Percentiles rank a stretch among this genome's conserved stretches.
phyloP scores from a whole-genome alignment of 768 basidiomycete genomes.

The Pisolithus marmoratus region DNA sequence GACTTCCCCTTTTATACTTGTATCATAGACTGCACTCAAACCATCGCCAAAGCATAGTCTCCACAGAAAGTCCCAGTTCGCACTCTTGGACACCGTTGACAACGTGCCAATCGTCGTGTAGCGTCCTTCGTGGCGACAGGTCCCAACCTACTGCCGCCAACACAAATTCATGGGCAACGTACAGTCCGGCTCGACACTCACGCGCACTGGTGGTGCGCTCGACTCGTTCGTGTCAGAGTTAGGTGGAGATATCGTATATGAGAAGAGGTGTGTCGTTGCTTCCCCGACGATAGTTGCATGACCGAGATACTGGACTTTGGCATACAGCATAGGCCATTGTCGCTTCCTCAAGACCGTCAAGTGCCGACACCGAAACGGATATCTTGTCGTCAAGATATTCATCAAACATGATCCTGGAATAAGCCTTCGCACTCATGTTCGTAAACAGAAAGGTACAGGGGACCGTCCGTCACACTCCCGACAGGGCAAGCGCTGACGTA shows the following conservation, averaged over 20 bases:
- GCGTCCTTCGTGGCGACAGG: no score
- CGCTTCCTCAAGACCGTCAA: conserved; percentile 72
- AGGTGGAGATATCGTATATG: conserved; percentile 81
- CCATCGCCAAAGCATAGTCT: no score
- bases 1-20: no score
- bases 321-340: conserved; percentile 23
- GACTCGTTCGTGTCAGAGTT: conserved; percentile 91
- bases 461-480: conserved; percentile 2
- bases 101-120: no score
- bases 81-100: no score
- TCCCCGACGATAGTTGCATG: not conserved
- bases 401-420: conserved; percentile 89
- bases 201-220: conserved; percentile 71
- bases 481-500: not conserved
- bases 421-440: conserved; percentile 66
- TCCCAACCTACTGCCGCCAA: not conserved
- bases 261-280: conserved; percentile 66
- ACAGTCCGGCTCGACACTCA: conserved; percentile 64
- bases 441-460: conserved; percentile 66
- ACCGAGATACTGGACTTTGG: not conserved
- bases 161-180: conserved; percentile 62
- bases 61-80: no score
- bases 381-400: conserved; percentile 89
- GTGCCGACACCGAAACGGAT: conserved; percentile 78
- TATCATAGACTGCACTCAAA: no score